Evolutionary conservation across 768 basidiomycete species (phyloP).

Genomic region (Xanthoconium purpureum): DNA sequence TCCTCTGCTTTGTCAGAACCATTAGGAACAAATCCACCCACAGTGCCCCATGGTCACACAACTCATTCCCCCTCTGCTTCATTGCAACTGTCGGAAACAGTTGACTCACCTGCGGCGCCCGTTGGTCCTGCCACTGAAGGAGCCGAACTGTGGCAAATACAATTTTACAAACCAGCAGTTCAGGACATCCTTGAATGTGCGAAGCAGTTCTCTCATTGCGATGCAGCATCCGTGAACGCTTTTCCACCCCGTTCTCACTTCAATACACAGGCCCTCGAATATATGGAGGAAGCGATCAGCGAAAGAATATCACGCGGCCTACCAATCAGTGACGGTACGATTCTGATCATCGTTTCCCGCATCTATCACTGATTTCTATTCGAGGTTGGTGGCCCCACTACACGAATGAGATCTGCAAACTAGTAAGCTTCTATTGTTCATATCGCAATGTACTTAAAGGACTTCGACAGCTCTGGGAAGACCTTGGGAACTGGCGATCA

Average conservation of each 20-base stretch:
- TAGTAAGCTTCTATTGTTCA: not conserved
- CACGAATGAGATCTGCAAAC: not conserved
- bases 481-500: no score
- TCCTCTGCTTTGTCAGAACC: no score
- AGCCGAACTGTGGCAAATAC: not conserved
- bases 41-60: no score
- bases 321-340: not conserved
- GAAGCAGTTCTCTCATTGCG: no score
- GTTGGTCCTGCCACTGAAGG: not conserved
- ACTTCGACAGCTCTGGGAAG: no score
- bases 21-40: no score
- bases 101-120: not conserved
- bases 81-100: no score
- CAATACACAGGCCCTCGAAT: not conserved
- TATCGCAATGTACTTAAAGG: no score
- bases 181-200: not conserved
- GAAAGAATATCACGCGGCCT: not conserved
- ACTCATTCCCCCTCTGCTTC: no score
- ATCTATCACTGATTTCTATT: no score
- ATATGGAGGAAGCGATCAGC: not conserved
- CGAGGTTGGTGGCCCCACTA: not conserved
- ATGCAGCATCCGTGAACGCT: not conserved
- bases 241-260: not conserved
- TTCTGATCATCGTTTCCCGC: no score
- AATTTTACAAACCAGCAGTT: not conserved